These are phyloP conservation scores for Cladobotryum protrusum DNA, from an alignment of 2,329 filamentous ascomycete species.

Conservation along the genomic window DNA sequence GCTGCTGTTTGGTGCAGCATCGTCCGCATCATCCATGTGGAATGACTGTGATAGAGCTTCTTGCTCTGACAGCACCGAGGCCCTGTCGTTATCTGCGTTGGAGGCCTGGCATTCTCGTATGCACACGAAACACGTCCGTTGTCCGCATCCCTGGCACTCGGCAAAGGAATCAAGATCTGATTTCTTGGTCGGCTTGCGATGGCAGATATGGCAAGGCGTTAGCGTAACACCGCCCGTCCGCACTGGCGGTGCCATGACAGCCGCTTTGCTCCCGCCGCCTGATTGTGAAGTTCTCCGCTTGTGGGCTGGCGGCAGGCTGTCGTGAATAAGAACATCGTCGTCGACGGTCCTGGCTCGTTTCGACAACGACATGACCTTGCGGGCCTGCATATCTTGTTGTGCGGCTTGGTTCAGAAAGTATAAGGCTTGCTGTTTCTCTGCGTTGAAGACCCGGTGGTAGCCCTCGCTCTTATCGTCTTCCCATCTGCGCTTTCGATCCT, in stretches of 20 bases:
- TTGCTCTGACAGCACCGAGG: slow-evolving; percentile 23
- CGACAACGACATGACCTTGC: slow-evolving; percentile 25
- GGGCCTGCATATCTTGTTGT: slow-evolving; percentile 14
- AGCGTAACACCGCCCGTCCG: slow-evolving; percentile 24
- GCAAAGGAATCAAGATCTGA: slow-evolving; percentile 61
- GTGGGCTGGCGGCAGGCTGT: slow-evolving; percentile 14
- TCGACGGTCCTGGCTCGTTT: slow-evolving; percentile 26
- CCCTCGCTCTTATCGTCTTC: slow-evolving; percentile 21
- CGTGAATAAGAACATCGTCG: slow-evolving; percentile 17
- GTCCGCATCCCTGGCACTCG: slow-evolving; percentile 55
- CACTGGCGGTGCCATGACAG: not conserved
- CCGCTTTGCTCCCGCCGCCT: slow-evolving; percentile 9
- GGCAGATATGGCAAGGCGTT: slow-evolving; percentile 61
- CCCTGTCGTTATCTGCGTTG: slow-evolving; percentile 19
- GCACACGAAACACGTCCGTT: slow-evolving; percentile 63
- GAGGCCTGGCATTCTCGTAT: slow-evolving; percentile 56
- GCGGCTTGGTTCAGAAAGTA: slow-evolving; percentile 22
- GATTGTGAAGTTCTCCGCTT: slow-evolving; percentile 22
- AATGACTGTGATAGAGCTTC: slow-evolving; percentile 39
- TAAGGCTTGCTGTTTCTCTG: slow-evolving; percentile 21
- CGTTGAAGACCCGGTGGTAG: slow-evolving; percentile 19
- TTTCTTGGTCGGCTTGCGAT: slow-evolving; percentile 57
- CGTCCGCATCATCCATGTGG: slow-evolving; percentile 45
- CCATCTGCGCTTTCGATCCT: slow-evolving; percentile 31
- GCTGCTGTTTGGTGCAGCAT: slow-evolving; percentile 10